phyloP scores from a whole-genome alignment of 495 filamentous ascomycete genomes.

The Aspergillus bridgeri region DNA sequence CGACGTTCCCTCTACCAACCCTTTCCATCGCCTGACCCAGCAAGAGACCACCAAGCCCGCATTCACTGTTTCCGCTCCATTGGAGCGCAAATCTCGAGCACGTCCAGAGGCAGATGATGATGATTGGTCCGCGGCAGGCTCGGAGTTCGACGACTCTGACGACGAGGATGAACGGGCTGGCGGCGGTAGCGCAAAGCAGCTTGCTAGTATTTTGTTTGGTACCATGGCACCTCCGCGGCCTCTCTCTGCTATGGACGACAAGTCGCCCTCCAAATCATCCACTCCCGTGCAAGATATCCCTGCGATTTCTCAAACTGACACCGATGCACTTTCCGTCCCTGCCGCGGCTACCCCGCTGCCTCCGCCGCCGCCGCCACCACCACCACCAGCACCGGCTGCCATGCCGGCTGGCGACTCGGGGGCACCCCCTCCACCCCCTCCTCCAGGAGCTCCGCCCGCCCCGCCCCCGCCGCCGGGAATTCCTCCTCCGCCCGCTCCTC shows the following conservation, averaged over 20 bases:
- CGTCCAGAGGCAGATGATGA: conserved; percentile 79
- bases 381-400: conserved; percentile 30
- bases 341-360: conserved; percentile 27
- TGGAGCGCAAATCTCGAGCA: conserved; percentile 49
- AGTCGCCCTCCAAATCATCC: conserved; percentile 43
- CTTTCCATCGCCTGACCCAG: conserved; percentile 85
- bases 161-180: conserved; percentile 70
- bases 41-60: conserved; percentile 35
- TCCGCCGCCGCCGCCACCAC: conserved; percentile 30
- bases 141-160: conserved; percentile 66
- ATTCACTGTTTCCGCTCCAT: conserved; percentile 34
- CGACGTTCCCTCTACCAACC: conserved; percentile 73
- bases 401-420: conserved; percentile 23
- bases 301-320: conserved; percentile 10
- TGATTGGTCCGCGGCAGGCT: conserved; percentile 81
- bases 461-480: conserved; percentile 36
- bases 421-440: conserved; percentile 41
- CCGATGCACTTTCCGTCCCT: conserved; percentile 13
- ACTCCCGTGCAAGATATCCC: conserved; percentile 38
- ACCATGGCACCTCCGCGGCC: conserved; percentile 95
- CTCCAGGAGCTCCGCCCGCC: conserved; percentile 34
- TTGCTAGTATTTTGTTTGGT: conserved; percentile 91
- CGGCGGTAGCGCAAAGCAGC: conserved; percentile 79
- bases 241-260: conserved; percentile 75
- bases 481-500: conserved; percentile 54